Evolutionary conservation across 257 asterid species (phyloP), one percentile per base, ranked within the genome.

Genomic region (Catharanthus roseus): DNA sequence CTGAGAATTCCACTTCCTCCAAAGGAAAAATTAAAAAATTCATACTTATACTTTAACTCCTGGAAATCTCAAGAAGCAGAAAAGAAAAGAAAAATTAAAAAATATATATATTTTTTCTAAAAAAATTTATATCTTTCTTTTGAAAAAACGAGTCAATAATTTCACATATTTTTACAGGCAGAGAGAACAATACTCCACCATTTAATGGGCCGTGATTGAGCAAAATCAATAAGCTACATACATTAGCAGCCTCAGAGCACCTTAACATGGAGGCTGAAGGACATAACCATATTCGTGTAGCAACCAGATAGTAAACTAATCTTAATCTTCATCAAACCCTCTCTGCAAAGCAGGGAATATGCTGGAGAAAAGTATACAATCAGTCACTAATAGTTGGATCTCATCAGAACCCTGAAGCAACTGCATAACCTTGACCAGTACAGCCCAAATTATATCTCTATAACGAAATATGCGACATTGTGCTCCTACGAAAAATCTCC

Each of bases 221-320:
- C 51, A 57, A 33, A 67, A 56, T 44, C 53, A 62, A 47, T 51
- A 24, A 34, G 18, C 33, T 23, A 18, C 23, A 18, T 39, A 18
- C 31, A 6, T 28, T 29, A 49, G 62, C 75, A 62, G 49, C 55
- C 73, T 26, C 21, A 15, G 47, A 26, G 49, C n/a, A 34, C 62
- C 42, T 38, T 18, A 16, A 55, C 31, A 29, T 54, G 61, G 54
- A 45, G 45, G 63, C 31, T 44, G 54, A 57, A 34, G 34, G 31
- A 23, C n/a, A 24, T 1, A 68, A 67, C 45, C 69, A 44, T 42
- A 49, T 49, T 67, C 1, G 42, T 33, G 64, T 19, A 47, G 50
- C 38, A 67, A 74, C 77, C 66, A 67, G 63, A 68, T 33, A 53
- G 53, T 57, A 45, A 74, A 33, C 67, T 42, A 54, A n/a, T 57